Evolutionary conservation across 352 stramenopile genomes (phyloP).

Genomic region (Thraustochytrium sp.): DNA sequence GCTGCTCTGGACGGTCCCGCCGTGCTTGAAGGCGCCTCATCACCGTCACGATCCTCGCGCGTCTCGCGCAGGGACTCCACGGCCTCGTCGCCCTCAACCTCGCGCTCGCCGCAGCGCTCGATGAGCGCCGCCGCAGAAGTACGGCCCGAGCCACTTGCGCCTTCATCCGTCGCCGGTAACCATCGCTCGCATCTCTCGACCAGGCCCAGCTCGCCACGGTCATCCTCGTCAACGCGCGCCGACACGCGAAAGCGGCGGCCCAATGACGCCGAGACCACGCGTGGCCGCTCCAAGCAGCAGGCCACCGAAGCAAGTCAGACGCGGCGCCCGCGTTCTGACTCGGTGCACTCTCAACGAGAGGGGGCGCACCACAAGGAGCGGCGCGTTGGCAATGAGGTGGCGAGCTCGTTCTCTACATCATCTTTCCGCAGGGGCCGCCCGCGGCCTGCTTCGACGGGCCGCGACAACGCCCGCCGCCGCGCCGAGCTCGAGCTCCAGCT

Average conservation of each 20-base stretch:
- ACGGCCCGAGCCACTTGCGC: neutral
- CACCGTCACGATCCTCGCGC: neutral
- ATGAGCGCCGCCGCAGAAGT: too few relatives aligned
- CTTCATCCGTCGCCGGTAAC: too few relatives aligned
- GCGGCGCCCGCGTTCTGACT: neutral
- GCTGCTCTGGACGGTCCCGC: too few relatives aligned
- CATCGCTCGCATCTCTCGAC: neutral
- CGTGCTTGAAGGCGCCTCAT: neutral
- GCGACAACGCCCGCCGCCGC: neutral
- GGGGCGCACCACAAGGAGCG: neutral
- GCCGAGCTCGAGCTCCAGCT: slow-evolving; percentile 33
- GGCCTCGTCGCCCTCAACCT: neutral
- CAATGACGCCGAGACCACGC: neutral
- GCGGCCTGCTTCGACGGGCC: neutral
- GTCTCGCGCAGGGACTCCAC: neutral
- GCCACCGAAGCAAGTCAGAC: neutral
- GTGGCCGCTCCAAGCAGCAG: neutral
- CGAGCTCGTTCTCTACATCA: neutral
- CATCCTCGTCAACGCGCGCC: neutral
- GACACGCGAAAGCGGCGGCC: slow-evolving; percentile 12
- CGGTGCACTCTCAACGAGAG: neutral
- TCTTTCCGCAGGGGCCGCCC: neutral
- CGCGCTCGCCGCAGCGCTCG: neutral
- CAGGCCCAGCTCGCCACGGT: neutral
- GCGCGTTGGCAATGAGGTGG: neutral